Evolutionary conservation across 2,329 filamentous ascomycete genomes (phyloP), one percentile per base, ranked within the genome.

Genomic region (Monosporascus sp.): DNA sequence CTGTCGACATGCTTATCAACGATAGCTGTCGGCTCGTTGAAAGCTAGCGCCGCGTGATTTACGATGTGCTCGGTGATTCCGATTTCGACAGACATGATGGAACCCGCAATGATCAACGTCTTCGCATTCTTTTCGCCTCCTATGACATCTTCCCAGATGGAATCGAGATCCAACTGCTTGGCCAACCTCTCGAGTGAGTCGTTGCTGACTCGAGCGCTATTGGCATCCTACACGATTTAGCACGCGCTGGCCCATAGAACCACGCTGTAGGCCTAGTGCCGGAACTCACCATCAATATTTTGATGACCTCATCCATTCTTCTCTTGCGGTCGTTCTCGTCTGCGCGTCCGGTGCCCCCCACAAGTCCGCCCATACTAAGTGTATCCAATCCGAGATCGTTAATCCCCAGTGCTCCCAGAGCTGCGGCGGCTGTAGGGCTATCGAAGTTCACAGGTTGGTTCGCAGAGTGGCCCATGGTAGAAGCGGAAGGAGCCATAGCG

Each of bases 151-250:
- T 87, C 83, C 73, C 81, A 84, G 14, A 86, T 70, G 52, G 77
- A 78, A 56, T 87, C 85, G 40, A 88, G 73, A n/a, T 86, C 87
- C 51, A 86, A 77, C 51, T 82, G 78, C 61, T 82, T 80, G 8
- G 84, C 86, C 31, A 93, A 72, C 51, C 87, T 78, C 67, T 88
- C 84, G n/a, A 94, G 75, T 2, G 87, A 87, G 31, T 87, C 84
- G 63, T 89, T 86, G 60, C 87, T 89, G 38, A 93, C 84, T 41
- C 85, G 73, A 4, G 87, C 87, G 57, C 82, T 81, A 60, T 69
- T 71, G 40, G 60, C 68, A 14, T 57, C 60, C 60, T 71, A 58
- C 65, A 66, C 46, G 7, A 31, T 6, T 62, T 55, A 55, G 63
- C 38, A 40, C 38, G 18, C 63, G 67, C 53, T 69, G 64, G 51